Evolutionary conservation across 805 yeast species (phyloP), one percentile per base, ranked within the genome.

Genomic region (Candida krabiensis): DNA sequence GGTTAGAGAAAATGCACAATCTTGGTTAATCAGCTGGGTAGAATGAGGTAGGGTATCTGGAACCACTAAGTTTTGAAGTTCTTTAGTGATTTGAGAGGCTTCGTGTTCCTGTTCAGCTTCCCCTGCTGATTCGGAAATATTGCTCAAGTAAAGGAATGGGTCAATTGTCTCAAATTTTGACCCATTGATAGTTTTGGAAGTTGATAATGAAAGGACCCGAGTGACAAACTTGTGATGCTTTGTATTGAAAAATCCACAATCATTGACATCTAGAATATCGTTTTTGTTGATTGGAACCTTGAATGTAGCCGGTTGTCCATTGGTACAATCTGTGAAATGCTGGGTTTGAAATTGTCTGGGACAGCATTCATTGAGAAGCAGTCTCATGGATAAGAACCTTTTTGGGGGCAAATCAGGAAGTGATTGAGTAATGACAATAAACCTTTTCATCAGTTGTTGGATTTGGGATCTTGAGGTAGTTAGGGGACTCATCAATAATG

Each of bases 391-490:
- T 26, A 79, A 49, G 35, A 48, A 73, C 38, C 77, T 69, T 28
- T 69, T 62, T 1, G 59, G 55, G 1, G 83, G 83, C 18, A 77
- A 50, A 1, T 75, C 70, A 13, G 75, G 71, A n/a, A 79, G 58
- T 0, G 71, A 61, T 52, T 80, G 85, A 0, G 83, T 75, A 4
- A 72, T 54, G 1, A 76, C 61, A 15, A 79, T 73, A 35, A 80
- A 69, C 36, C 75, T 60, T 50, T 69, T 69, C 65, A 79, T 67
- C 32, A 78, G 47, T 35, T 68, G 72, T 41, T 75, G 77, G 3
- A 74, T 63, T 44, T 67, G 63, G 40, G 62, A 63, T 45, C 77
- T 65, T 8, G 74, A 67, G 21, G 64, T 63, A 17, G 64, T 49
- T 19, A 62, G 38, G 3, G 67, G 44, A 16, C 32, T 22, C 19